phyloP scores from a whole-genome alignment of 116 monocot species.

The Cymodocea nodosa region DNA sequence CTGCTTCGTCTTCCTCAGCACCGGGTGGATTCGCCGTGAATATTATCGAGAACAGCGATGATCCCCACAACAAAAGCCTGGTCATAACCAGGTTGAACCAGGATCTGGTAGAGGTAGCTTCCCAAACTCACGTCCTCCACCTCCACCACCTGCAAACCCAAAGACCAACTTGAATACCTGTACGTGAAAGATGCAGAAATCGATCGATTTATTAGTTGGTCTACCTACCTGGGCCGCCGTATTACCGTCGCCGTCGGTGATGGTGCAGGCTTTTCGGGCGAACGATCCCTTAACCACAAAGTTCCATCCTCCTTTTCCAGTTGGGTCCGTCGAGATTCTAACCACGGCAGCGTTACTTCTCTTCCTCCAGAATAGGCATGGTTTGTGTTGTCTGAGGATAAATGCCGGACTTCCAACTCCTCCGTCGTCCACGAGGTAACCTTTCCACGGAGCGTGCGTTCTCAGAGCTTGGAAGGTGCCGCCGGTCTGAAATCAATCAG shows the following conservation, averaged over 20 bases:
- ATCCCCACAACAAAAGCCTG: slow-evolving; percentile 70
- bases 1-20: slow-evolving; percentile 22
- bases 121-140: slow-evolving; percentile 10
- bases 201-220: neutral
- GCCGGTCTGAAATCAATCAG: slow-evolving; percentile 28
- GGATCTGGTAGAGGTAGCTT: slow-evolving; percentile 50
- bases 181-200: neutral
- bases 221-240: slow-evolving; percentile 34
- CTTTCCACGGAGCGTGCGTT: slow-evolving; percentile 30
- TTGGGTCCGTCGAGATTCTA: slow-evolving; percentile 23
- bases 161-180: neutral
- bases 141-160: slow-evolving; percentile 16
- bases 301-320: slow-evolving; percentile 28
- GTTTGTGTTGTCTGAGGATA: slow-evolving; percentile 36
- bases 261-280: slow-evolving; percentile 27
- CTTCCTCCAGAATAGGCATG: slow-evolving; percentile 9
- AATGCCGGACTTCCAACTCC: slow-evolving; percentile 31
- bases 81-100: slow-evolving; percentile 62
- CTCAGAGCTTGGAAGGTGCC: slow-evolving; percentile 64
- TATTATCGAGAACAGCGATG: slow-evolving; percentile 78
- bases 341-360: slow-evolving; percentile 3
- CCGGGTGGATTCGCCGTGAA: slow-evolving; percentile 62
- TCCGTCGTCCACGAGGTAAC: slow-evolving; percentile 44
- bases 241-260: slow-evolving; percentile 33
- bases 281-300: slow-evolving; percentile 56